Evolutionary conservation across 345 rosid genomes (phyloP).

Genomic region (Lepidium africanum): DNA sequence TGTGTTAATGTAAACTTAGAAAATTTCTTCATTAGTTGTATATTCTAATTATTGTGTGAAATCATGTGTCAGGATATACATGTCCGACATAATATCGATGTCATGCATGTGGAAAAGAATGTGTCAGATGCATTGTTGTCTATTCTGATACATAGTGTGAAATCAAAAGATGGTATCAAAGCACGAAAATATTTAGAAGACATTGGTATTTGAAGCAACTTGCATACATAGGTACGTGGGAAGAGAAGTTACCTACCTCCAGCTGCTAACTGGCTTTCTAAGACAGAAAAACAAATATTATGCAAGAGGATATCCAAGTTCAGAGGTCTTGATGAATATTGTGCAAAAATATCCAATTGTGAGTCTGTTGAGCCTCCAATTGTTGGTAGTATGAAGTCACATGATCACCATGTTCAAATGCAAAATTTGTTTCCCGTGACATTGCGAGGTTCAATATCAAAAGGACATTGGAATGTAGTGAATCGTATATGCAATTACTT

Average conservation of each 20-base stretch:
- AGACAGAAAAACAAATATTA: neutral
- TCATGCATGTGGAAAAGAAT: too few relatives aligned
- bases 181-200: neutral
- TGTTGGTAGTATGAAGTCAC: neutral
- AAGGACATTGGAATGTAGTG: too few relatives aligned
- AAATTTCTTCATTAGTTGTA: too few relatives aligned
- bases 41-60: neutral
- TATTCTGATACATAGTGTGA: too few relatives aligned
- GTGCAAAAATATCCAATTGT: neutral
- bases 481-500: too few relatives aligned
- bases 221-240: neutral
- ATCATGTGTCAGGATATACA: neutral
- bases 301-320: neutral
- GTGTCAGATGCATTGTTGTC: too few relatives aligned
- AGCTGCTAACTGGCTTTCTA: neutral
- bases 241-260: neutral
- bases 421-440: too few relatives aligned
- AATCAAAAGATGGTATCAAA: too few relatives aligned
- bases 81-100: neutral
- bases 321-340: neutral
- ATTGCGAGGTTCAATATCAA: too few relatives aligned
- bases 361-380: neutral
- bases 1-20: too few relatives aligned
- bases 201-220: neutral
- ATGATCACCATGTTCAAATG: neutral